Base-by-base conservation (phyloP, 352 stramenopile genomes). In the Globisporangium spinosum region DNA sequence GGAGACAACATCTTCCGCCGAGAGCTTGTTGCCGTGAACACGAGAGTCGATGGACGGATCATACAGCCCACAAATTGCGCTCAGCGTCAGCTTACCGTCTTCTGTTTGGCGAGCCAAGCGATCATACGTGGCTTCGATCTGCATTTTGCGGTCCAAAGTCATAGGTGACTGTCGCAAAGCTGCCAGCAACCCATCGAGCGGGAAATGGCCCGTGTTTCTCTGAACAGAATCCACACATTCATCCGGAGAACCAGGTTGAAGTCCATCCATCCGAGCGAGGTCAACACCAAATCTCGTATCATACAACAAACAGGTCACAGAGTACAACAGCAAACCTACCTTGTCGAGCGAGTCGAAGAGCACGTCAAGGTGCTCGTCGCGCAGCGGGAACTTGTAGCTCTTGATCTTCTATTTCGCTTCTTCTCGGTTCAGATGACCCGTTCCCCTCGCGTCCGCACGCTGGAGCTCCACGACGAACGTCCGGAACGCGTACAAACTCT, bases 291-390 rank as follows among this genome's bases (percentile, higher is more conserved):
- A 27, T 35, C 4, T 47, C 12, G n/a, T 34, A 13, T 10, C n/a
- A 22, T 49, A 22, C 40, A 49, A 27, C 47, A 25, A 5, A 55
- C n/a, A 25, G 23, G 13, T 5, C 5, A 55, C 9, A 25, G 22
- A 20, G 5, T 61, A 13, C 53, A 49, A n/a, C 25, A 32, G 0
- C 15, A 25, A 53, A 22, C 60, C 25, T 43, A 81, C 76, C 67
- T 87, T 87, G 71, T 93, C 88, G 53, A 91, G 87, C 34, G 70
- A 77, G 62, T 89, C 73, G 23, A 94, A 86, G 34, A 91, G 70
- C 61, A 92, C 61, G 32, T 94, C 84, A 13, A 91, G 70, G 45
- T 95, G 88, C 49, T 93, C 88, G 55, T 91, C 81, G 8, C 86
- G 84, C 23, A 94, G 65, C 15, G 82, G 82, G 17, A 92, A 61